A percentile compares a stretch with the other conserved stretches of the same genome.
Conservation (phyloP, 768 basidiomycete genomes). For the Lentinula lateritia region DNA sequence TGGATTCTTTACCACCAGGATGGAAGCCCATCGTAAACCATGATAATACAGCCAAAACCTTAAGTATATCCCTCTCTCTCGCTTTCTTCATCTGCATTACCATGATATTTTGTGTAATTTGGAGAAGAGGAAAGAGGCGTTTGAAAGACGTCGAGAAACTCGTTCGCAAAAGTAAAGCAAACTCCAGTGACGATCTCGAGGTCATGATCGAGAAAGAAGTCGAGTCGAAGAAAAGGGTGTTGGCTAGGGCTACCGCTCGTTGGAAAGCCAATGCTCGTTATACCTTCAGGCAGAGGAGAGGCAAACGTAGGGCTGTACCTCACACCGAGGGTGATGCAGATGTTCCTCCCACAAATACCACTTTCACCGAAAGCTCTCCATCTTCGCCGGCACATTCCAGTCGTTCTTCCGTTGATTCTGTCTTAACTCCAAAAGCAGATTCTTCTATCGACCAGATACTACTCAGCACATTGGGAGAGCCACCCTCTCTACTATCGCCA, state of each 20-base stretch:
- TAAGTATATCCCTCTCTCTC: constrained; percentile 58
- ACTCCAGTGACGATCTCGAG: constrained; percentile 22
- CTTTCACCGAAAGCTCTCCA: not conserved
- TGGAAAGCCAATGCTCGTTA: constrained; percentile 64
- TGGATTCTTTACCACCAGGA: constrained; percentile 45
- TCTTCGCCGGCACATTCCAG: not conserved
- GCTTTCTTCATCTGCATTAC: constrained; percentile 55
- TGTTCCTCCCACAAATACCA: not conserved
- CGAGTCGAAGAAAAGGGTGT: constrained; percentile 50
- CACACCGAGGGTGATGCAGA: not conserved
- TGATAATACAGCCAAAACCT: constrained; percentile 39
- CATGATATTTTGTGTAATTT: constrained; percentile 58
- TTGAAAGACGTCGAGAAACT: constrained; percentile 52
- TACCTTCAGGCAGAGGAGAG: constrained; percentile 54
- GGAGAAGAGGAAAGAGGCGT: constrained; percentile 41
- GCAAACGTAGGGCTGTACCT: constrained; percentile 26
- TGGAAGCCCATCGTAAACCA: constrained; percentile 33
- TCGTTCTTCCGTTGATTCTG: not conserved
- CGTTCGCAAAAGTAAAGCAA: constrained; percentile 20
- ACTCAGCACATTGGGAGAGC: not conserved
- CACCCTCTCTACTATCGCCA: constrained; percentile 5
- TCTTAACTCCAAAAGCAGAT: not conserved
- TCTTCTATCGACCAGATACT: not conserved
- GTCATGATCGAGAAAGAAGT: constrained; percentile 37
- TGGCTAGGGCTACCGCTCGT: constrained; percentile 59